These are phyloP conservation scores for Trifolium fragiferum DNA, from an alignment of 306 rosid species.

Conservation along the genomic window DNA sequence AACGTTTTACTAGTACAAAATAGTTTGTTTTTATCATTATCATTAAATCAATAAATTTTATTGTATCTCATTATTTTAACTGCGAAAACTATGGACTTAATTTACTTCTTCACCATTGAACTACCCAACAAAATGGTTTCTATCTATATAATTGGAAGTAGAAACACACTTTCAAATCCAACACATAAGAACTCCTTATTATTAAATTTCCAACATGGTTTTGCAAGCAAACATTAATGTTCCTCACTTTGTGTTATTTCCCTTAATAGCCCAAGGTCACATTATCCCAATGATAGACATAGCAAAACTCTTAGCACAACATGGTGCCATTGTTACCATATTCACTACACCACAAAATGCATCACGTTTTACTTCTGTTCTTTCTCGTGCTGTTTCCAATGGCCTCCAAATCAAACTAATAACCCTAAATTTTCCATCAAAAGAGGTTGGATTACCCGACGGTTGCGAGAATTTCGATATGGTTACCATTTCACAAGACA, in stretches of 20 bases:
- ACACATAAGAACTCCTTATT: not conserved
- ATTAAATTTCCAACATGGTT: constrained; percentile 28
- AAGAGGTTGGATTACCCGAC: constrained; percentile 56
- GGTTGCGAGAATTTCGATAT: constrained; percentile 62
- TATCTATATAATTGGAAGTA: not conserved
- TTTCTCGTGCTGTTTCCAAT: constrained; percentile 42
- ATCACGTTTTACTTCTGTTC: constrained; percentile 42
- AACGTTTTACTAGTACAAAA: too few species aligned
- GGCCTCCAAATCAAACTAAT: constrained; percentile 39
- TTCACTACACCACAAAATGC: constrained; percentile 54
- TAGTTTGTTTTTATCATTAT: too few species aligned
- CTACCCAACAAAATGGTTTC: too few species aligned
- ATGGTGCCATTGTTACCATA: constrained; percentile 45
- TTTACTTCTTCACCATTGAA: too few species aligned
- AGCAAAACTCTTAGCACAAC: constrained; percentile 49
- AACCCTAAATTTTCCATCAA: constrained; percentile 39
- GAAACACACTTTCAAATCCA: not conserved
- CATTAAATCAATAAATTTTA: too few species aligned
- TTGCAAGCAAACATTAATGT: constrained; percentile 10
- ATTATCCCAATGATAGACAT: constrained; percentile 51
- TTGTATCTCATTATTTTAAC: too few species aligned
- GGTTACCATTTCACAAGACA: constrained; percentile 17
- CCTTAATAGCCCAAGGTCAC: constrained; percentile 53
- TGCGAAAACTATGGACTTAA: too few species aligned
- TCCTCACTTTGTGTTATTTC: constrained; percentile 45